Percentiles rank a stretch among this genome's conserved stretches.
Evolutionary conservation across 2,329 filamentous ascomycete species (phyloP).

Genomic region (Fusarium protoensiforme): DNA sequence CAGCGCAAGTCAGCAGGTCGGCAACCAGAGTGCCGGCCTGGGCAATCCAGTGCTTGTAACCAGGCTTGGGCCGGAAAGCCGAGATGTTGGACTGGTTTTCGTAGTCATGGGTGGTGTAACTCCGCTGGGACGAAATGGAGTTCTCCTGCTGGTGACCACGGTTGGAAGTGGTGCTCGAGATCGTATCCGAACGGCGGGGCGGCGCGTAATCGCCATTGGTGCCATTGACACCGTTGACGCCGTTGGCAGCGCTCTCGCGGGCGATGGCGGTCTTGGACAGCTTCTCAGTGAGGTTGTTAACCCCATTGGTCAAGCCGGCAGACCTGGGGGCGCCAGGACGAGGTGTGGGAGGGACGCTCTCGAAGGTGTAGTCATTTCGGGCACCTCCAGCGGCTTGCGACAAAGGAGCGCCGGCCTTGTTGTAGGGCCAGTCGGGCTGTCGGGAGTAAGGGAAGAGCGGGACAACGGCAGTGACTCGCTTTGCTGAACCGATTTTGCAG

Average conservation of each 20-base stretch:
- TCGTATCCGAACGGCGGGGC: constrained; percentile 50
- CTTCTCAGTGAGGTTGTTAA: constrained; percentile 76
- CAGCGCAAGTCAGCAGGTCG: constrained; percentile 93
- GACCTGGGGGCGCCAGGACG: constrained; percentile 77
- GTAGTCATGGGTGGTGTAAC: constrained; percentile 73
- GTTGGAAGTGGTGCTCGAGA: constrained; percentile 48
- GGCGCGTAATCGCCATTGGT: constrained; percentile 45
- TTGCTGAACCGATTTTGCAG: constrained; percentile 93
- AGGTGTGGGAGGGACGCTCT: constrained; percentile 90
- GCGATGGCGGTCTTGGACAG: constrained; percentile 74
- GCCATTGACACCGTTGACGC: constrained; percentile 42
- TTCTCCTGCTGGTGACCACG: constrained; percentile 52
- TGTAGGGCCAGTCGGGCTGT: constrained; percentile 96
- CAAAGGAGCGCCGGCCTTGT: constrained; percentile 91
- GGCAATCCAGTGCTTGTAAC: constrained; percentile 98
- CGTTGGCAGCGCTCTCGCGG: constrained; percentile 47
- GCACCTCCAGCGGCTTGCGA: constrained; percentile 66
- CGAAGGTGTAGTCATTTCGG: constrained; percentile 82
- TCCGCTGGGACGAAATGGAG: constrained; percentile 57
- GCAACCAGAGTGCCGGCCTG: constrained; percentile 96
- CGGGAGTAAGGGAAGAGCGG: constrained; percentile 97
- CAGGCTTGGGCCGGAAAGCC: constrained; percentile 81
- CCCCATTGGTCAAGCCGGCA: constrained; percentile 72
- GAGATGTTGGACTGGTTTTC: constrained; percentile 67
- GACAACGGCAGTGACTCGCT: constrained; percentile 91